Conservation (phyloP, 352 stramenopile species). For the Pythium dissimile region DNA sequence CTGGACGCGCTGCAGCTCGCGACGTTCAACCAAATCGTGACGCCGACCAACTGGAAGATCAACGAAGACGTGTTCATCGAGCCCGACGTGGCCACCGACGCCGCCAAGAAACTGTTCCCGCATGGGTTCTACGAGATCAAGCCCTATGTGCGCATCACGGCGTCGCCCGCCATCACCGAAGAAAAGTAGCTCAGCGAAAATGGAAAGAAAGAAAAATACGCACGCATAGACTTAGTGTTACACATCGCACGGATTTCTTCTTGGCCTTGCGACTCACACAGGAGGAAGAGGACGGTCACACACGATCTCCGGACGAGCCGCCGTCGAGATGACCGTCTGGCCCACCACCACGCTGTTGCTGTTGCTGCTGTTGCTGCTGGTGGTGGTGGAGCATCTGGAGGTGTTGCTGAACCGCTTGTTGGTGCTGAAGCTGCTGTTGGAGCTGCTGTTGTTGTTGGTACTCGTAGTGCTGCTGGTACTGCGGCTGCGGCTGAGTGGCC, state of each 20-base stretch:
- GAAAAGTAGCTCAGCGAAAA: constrained; percentile 32
- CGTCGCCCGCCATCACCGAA: constrained; percentile 54
- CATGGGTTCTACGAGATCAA: constrained; percentile 84
- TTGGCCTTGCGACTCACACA: neutral
- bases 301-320: too few species aligned
- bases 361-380: constrained; percentile 21
- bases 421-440: constrained; percentile 30
- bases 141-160: constrained; percentile 70
- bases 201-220: constrained; percentile 5
- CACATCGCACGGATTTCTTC: too few species aligned
- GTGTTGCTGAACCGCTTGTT: constrained; percentile 43
- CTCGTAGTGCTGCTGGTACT: constrained; percentile 47
- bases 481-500: constrained; percentile 35
- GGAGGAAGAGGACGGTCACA: too few species aligned
- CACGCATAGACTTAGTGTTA: neutral
- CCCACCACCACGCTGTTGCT: neutral
- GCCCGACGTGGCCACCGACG: constrained; percentile 50
- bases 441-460: constrained; percentile 46
- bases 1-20: constrained; percentile 72
- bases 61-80: constrained; percentile 87
- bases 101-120: constrained; percentile 77
- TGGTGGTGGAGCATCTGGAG: constrained; percentile 25
- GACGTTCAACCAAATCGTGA: constrained; percentile 73
- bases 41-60: constrained; percentile 82
- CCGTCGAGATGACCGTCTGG: neutral